phyloP scores from a whole-genome alignment of 768 basidiomycete genomes.

The Podaxis rugospora region DNA sequence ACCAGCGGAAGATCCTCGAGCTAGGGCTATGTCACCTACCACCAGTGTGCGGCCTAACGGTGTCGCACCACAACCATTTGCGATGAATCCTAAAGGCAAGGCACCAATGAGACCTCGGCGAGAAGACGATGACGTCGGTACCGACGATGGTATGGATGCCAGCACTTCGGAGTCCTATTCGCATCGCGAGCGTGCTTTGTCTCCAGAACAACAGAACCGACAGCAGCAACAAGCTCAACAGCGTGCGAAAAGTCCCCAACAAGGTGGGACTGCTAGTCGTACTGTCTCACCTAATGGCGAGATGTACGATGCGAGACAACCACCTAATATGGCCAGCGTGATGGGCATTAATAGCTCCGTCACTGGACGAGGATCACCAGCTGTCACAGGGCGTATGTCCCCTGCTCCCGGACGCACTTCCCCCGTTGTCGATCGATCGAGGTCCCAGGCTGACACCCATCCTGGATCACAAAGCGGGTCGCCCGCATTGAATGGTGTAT shows the following conservation, averaged over 20 bases:
- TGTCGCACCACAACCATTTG: conserved; percentile 14
- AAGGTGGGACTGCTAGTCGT: conserved; percentile 19
- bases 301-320: conserved; percentile 20
- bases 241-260: conserved; percentile 15
- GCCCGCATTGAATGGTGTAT: conserved; percentile 46
- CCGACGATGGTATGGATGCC: conserved; percentile 58
- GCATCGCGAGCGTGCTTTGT: conserved; percentile 43
- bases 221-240: conserved; percentile 8
- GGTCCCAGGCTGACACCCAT: conserved; percentile 29
- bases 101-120: conserved; percentile 45
- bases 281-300: conserved; percentile 8
- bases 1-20: conserved; percentile 19
- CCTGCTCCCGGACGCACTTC: conserved; percentile 33
- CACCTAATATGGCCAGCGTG: conserved; percentile 50
- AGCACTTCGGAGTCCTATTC: conserved; percentile 40
- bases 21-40: conserved; percentile 14
- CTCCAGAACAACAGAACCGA: conserved; percentile 44
- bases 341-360: conserved; percentile 43
- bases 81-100: conserved; percentile 46
- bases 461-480: conserved; percentile 41
- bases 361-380: conserved; percentile 30
- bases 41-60: conserved; percentile 3
- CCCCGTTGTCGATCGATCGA: conserved; percentile 28
- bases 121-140: conserved; percentile 38
- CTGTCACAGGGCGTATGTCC: conserved; percentile 29